A percentile compares a stretch with the other conserved stretches of the same genome.
These are phyloP conservation scores for Paecilomyces niveus DNA, from an alignment of 2,329 filamentous ascomycete species.

Conservation along the genomic window DNA sequence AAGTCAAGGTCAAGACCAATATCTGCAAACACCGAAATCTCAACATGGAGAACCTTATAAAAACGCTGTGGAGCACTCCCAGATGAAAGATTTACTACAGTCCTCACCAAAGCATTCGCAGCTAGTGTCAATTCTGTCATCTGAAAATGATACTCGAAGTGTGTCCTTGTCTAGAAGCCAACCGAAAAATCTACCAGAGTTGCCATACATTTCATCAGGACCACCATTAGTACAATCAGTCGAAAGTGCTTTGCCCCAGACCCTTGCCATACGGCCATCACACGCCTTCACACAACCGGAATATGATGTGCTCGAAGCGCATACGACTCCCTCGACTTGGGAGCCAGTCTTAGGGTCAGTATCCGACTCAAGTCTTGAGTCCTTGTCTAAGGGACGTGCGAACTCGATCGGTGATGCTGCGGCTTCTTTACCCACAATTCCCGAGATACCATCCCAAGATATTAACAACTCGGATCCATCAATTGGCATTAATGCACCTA, in stretches of 20 bases:
- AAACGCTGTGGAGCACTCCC: background rate
- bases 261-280: background rate
- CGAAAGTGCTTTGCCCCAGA: background rate
- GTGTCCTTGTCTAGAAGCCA: background rate
- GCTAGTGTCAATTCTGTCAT: background rate
- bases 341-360: background rate
- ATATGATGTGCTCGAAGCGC: background rate
- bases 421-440: background rate
- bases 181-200: background rate
- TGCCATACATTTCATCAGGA: background rate
- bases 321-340: background rate
- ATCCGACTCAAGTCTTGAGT: background rate
- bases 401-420: background rate
- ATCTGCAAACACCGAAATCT: background rate
- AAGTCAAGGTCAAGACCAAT: background rate
- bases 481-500: background rate
- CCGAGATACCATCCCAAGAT: background rate
- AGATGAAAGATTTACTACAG: background rate
- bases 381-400: background rate
- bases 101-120: background rate
- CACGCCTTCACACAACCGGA: background rate
- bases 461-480: background rate
- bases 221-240: background rate
- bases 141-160: background rate
- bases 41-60: background rate